Base-by-base conservation (phyloP, 2,329 filamentous ascomycete species). In the Chaetomiaceae sp. region DNA sequence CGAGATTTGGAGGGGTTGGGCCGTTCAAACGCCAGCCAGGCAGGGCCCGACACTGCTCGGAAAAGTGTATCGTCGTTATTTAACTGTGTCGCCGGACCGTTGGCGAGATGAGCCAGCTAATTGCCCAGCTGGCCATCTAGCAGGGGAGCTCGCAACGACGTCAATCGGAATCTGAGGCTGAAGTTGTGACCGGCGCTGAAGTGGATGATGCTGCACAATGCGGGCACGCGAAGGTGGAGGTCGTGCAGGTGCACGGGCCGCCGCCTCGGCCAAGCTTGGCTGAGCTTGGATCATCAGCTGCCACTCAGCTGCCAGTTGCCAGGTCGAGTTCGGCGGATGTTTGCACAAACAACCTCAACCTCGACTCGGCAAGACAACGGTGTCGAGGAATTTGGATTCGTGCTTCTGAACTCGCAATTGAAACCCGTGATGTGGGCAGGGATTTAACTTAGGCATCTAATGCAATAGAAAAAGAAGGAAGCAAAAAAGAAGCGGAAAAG, bases 1-100 rank as follows among this genome's bases (percentile, higher is more conserved):
- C 17, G 14, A 48, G 47, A 51, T 27, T 33, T 50, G 38, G 58
- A 60, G 56, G 58, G 58, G 58, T 56, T 60, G 56, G 58, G 58
- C 42, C 55, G 33, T 50, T 39, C 38, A 53, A 45, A 53, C 40
- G 51, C 44, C 51, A 48, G 49, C 34, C 22, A 40, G 47, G 43
- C 31, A 25, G 20, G 49, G 36, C 47, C 31, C 23, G 37, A 20
- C 23, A n/a, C 27, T 11, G 17, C 8, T 15, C 23, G n/a, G 34
- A 31, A 15, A 37, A 53, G 17, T 25, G 36, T 31, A 34, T 38
- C 33, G 17, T 33, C 12, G n/a, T n/a, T 37, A 14, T 31, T 19
- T 33, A 38, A 25, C 31, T 34, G 29, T 25, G 38, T 49, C 38
- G 49, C 34, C 34, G 22, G 19, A 3, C n/a, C 3, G 52, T 40